Evolutionary conservation across 352 stramenopile species (phyloP).

Genomic region (Phytophthora foliorum): DNA sequence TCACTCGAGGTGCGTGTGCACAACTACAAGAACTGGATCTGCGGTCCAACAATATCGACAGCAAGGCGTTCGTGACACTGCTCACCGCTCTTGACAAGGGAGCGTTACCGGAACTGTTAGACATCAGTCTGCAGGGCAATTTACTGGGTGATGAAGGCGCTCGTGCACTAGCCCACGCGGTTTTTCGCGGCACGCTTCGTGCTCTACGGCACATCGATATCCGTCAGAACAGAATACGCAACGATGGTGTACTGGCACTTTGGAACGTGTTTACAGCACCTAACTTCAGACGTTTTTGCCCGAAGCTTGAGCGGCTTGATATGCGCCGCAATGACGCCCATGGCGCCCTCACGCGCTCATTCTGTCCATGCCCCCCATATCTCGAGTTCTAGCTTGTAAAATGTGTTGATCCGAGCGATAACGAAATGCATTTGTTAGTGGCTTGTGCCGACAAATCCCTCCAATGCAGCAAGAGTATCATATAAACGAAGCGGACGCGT

Average conservation of each 20-base stretch:
- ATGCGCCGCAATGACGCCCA: constrained; percentile 72
- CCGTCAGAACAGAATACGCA: constrained; percentile 73
- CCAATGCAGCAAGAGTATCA: constrained; percentile 23
- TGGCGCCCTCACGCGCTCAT: constrained; percentile 55
- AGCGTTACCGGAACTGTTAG: constrained; percentile 58
- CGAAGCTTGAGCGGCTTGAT: constrained; percentile 71
- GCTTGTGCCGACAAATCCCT: background rate
- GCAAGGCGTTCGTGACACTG: constrained; percentile 45
- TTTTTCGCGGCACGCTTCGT: constrained; percentile 60
- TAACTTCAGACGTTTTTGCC: constrained; percentile 58
- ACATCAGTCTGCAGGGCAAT: constrained; percentile 69
- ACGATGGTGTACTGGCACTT: constrained; percentile 63
- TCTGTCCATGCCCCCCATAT: constrained; percentile 63
- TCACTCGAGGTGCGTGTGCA: constrained; percentile 59
- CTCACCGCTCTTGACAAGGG: constrained; percentile 58
- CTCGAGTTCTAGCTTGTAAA: constrained; percentile 52
- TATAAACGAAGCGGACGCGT: constrained; percentile 72
- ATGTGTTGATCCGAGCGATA: background rate
- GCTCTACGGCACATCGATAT: constrained; percentile 59
- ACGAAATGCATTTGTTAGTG: background rate
- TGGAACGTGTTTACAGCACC: constrained; percentile 78
- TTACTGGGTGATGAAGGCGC: constrained; percentile 66
- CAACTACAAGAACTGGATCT: constrained; percentile 73
- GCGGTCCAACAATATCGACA: constrained; percentile 70
- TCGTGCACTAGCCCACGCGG: constrained; percentile 62